phyloP scores from a whole-genome alignment of 805 yeast species.

The Yamadazyma scolyti region DNA sequence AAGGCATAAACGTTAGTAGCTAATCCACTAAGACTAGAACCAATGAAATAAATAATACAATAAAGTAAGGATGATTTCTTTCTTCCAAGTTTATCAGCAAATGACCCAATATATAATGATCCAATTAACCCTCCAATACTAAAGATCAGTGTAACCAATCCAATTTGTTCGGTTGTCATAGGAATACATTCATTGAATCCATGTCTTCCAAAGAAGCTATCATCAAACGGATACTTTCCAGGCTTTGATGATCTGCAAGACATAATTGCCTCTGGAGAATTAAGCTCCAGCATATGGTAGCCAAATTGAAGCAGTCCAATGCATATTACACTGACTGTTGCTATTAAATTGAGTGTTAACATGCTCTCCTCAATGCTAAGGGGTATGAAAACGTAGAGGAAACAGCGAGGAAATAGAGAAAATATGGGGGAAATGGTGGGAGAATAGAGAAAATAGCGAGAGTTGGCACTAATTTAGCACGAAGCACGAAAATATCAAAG shows the following conservation, averaged over 20 bases:
- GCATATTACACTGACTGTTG: conserved; percentile 57
- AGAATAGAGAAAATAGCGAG: no score
- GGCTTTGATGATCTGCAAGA: conserved; percentile 47
- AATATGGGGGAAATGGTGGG: no score
- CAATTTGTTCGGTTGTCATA: conserved; percentile 55
- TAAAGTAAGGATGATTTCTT: conserved; percentile 50
- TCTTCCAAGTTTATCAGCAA: conserved; percentile 69
- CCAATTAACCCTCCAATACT: conserved; percentile 83
- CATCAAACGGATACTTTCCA: conserved; percentile 25
- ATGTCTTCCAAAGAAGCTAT: conserved; percentile 39
- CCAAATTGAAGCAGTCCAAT: conserved; percentile 87
- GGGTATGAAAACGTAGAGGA: no score
- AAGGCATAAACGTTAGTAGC: conserved; percentile 43
- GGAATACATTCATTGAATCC: conserved; percentile 51
- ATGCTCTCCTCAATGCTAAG: no score
- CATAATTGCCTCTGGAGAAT: conserved; percentile 77
- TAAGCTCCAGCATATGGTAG: conserved; percentile 90
- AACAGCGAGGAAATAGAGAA: no score
- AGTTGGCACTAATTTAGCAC: no score
- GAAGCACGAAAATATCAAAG: no score
- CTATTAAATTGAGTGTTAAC: conserved; percentile 33
- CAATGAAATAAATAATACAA: conserved; percentile 50
- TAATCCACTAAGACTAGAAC: conserved; percentile 58
- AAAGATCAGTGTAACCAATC: conserved; percentile 72
- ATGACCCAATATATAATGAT: conserved; percentile 61